Conservation (phyloP, 1,284 basidiomycete genomes). For the Sporisorium scitamineum region DNA sequence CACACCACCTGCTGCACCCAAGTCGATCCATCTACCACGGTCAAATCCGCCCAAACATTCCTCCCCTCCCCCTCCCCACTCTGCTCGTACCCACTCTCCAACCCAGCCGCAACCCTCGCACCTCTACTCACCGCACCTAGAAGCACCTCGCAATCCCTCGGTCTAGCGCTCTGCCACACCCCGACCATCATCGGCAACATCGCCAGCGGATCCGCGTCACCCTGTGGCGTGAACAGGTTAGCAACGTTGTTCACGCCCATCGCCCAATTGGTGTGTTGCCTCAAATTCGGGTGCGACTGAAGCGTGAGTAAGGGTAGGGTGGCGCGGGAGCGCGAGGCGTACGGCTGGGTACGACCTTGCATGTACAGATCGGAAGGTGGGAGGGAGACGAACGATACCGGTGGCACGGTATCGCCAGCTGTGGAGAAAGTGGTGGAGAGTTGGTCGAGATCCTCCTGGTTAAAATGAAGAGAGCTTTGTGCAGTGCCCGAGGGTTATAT, state of each 20-base stretch:
- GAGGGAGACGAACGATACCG: constrained; percentile 31
- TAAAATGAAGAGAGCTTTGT: constrained; percentile 39
- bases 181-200: constrained; percentile 41
- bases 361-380: constrained; percentile 51
- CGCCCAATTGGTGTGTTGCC: constrained; percentile 13
- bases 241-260: constrained; percentile 50
- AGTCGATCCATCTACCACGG: constrained; percentile 8
- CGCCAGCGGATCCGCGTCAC: constrained; percentile 49
- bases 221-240: constrained; percentile 56
- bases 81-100: background rate
- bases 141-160: constrained; percentile 19
- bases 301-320: constrained; percentile 33
- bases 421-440: constrained; percentile 7
- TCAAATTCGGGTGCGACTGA: background rate
- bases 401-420: background rate
- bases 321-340: constrained; percentile 25
- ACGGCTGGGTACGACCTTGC: constrained; percentile 38
- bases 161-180: constrained; percentile 42
- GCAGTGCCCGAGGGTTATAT: constrained; percentile 43
- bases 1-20: constrained; percentile 22
- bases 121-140: constrained; percentile 8
- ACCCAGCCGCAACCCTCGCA: constrained; percentile 13
- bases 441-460: constrained; percentile 2
- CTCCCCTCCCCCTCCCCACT: background rate
- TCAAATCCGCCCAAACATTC: constrained; percentile 14